Evolutionary conservation across 2,329 filamentous ascomycete genomes (phyloP).

Genomic region (Rhinocladiella similis): DNA sequence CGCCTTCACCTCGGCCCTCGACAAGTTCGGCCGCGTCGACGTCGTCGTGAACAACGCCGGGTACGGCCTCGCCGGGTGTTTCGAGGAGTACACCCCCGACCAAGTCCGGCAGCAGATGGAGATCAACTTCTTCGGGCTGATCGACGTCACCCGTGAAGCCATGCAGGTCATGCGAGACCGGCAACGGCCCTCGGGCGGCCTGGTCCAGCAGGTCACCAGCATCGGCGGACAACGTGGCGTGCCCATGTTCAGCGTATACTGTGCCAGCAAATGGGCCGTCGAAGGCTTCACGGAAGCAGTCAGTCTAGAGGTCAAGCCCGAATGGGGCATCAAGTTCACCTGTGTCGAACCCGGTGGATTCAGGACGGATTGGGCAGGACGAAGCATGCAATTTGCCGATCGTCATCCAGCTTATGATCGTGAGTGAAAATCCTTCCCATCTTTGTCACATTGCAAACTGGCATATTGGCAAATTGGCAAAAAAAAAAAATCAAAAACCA

Average conservation of each 20-base stretch:
- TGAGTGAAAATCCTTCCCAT: conserved; percentile 1
- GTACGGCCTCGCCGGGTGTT: conserved; percentile 54
- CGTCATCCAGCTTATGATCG: conserved; percentile 30
- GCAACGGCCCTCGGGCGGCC: conserved; percentile 44
- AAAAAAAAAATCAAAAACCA: background rate
- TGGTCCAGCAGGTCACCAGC: conserved; percentile 57
- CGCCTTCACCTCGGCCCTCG: conserved; percentile 42
- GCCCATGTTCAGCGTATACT: conserved; percentile 41
- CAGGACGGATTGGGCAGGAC: conserved; percentile 29
- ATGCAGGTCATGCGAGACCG: conserved; percentile 31
- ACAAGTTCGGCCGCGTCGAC: conserved; percentile 58
- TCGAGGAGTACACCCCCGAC: conserved; percentile 53
- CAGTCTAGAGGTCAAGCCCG: conserved; percentile 43
- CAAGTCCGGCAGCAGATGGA: conserved; percentile 57
- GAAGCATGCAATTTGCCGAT: conserved; percentile 26
- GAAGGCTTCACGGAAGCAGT: conserved; percentile 52
- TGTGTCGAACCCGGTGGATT: conserved; percentile 32
- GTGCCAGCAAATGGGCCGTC: conserved; percentile 46
- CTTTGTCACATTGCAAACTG: background rate
- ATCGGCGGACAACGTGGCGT: conserved; percentile 48
- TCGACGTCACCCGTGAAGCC: conserved; percentile 49
- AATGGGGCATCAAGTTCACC: conserved; percentile 45
- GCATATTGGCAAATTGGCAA: too few species aligned
- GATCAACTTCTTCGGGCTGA: conserved; percentile 60
- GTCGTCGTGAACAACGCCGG: conserved; percentile 64